These are phyloP conservation scores for Penicillium sp. DNA, from an alignment of 2,329 filamentous ascomycete species.

Conservation along the genomic window DNA sequence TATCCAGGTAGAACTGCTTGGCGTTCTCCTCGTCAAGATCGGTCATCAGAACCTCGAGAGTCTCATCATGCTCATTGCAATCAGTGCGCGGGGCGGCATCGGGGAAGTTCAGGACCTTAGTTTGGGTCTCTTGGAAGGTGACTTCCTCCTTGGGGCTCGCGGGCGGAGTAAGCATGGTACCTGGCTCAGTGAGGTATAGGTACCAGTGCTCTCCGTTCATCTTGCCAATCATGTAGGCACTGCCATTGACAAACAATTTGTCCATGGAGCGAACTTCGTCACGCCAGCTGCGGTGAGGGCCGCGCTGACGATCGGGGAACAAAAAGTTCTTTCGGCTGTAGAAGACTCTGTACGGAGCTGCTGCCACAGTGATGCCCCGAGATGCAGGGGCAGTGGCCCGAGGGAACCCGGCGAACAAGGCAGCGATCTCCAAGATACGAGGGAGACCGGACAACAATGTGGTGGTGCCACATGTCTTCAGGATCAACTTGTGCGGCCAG, in stretches of 20 bases:
- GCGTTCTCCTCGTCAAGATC: constrained; percentile 67
- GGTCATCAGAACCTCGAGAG: constrained; percentile 67
- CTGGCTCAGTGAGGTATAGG: constrained; percentile 89
- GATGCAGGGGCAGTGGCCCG: constrained; percentile 69
- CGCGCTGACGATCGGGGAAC: constrained; percentile 90
- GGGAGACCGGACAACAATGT: constrained; percentile 87
- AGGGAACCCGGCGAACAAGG: constrained; percentile 83
- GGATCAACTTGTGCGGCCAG: constrained; percentile 97
- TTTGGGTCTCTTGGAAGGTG: constrained; percentile 54
- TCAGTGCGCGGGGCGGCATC: constrained; percentile 27
- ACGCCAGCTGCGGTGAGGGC: constrained; percentile 95
- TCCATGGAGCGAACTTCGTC: constrained; percentile 93
- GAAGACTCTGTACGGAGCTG: constrained; percentile 92
- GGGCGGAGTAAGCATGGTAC: constrained; percentile 76
- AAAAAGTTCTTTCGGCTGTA: constrained; percentile 99
- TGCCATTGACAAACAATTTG: constrained; percentile 85
- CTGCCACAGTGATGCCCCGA: constrained; percentile 70
- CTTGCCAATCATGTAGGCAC: constrained; percentile 99
- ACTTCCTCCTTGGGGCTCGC: constrained; percentile 65
- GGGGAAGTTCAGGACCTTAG: constrained; percentile 60
- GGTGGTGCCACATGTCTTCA: constrained; percentile 98
- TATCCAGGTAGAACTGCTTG: constrained; percentile 69
- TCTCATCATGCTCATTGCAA: constrained; percentile 48
- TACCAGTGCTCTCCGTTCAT: constrained; percentile 99
- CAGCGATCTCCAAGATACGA: constrained; percentile 89